Percentiles rank a stretch among this genome's conserved stretches.
Conservation (phyloP, 495 filamentous ascomycete genomes). For the Trichocladium antarcticum region DNA sequence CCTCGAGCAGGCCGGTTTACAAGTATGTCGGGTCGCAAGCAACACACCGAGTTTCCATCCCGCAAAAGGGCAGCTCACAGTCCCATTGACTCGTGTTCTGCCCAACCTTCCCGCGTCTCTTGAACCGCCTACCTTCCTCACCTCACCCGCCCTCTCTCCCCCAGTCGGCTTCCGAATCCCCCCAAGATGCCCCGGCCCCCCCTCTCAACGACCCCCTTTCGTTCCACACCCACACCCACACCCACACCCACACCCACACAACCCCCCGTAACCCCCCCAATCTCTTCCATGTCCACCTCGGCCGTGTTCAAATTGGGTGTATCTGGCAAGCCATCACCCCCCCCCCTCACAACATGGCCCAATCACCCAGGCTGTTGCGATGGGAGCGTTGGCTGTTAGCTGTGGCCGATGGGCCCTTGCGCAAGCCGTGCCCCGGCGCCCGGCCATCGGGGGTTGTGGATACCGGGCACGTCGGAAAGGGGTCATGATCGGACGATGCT, state of each 20-base stretch:
- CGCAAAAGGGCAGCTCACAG: too few species aligned
- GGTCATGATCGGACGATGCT: too few species aligned
- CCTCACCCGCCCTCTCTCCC: neutral
- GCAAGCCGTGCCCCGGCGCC: too few species aligned
- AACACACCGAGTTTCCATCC: too few species aligned
- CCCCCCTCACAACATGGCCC: neutral
- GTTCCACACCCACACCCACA: conserved; percentile 22
- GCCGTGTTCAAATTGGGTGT: conserved; percentile 17
- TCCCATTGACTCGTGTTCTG: too few species aligned
- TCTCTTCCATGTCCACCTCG: conserved; percentile 10
- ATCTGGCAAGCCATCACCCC: conserved; percentile 10
- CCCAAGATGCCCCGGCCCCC: conserved; percentile 17
- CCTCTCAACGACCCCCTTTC: conserved; percentile 12
- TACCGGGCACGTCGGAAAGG: too few species aligned
- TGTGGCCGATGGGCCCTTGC: too few species aligned
- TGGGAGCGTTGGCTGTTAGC: too few species aligned
- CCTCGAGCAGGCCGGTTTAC: too few species aligned
- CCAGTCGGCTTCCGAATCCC: conserved; percentile 10
- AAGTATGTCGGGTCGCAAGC: too few species aligned
- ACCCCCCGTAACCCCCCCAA: conserved; percentile 10
- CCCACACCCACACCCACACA: conserved; percentile 20
- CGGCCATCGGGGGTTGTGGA: too few species aligned
- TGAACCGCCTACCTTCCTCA: neutral
- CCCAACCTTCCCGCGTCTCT: neutral
- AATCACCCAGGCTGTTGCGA: too few species aligned